A percentile compares a stretch with the other conserved stretches of the same genome.
phyloP scores from a whole-genome alignment of 257 asterid genomes.

The Lycium barbarum region DNA sequence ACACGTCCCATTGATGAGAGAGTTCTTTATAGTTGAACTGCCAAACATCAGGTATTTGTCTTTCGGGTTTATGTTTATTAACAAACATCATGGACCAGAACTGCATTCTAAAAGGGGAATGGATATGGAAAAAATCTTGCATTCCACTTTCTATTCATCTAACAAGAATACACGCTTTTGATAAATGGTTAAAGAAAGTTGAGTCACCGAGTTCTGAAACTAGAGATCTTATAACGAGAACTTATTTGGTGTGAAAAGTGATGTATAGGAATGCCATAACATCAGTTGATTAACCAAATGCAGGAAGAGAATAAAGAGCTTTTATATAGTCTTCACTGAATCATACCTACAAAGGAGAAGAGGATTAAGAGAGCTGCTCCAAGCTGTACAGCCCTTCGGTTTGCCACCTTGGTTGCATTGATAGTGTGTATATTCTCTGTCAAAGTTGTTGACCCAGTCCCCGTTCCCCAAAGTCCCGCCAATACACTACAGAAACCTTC shows the following conservation, averaged over 20 bases:
- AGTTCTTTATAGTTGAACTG: neutral
- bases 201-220: neutral
- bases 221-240: neutral
- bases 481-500: slow-evolving; percentile 95
- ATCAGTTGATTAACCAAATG: neutral
- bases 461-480: slow-evolving; percentile 99
- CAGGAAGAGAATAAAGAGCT: neutral
- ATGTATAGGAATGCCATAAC: neutral
- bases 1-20: neutral
- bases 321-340: neutral
- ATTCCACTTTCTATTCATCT: neutral
- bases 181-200: neutral
- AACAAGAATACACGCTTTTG: neutral
- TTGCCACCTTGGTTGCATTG: slow-evolving; percentile 77
- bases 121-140: neutral
- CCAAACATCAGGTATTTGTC: neutral
- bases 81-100: slow-evolving; percentile 1
- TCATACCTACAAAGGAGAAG: slow-evolving; percentile 85
- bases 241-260: neutral
- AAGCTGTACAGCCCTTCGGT: slow-evolving; percentile 69
- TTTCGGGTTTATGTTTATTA: neutral
- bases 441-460: slow-evolving; percentile 91
- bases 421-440: slow-evolving; percentile 89
- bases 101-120: neutral
- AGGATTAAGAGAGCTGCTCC: slow-evolving; percentile 86